Conservation (phyloP, 2,329 filamentous ascomycete genomes). For the Aureobasidium musti region DNA sequence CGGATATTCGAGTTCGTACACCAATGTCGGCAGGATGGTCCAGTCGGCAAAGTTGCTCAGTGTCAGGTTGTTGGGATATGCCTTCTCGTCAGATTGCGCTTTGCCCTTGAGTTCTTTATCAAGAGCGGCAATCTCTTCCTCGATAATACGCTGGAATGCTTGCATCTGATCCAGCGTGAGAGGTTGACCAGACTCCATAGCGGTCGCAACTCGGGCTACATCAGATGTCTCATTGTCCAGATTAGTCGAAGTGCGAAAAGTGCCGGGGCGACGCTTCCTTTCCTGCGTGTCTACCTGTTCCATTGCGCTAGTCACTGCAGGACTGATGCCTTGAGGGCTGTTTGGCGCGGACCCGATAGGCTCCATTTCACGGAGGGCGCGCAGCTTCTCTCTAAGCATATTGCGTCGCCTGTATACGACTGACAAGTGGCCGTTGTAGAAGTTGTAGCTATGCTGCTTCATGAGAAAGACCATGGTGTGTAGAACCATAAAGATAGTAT, state of each 20-base stretch:
- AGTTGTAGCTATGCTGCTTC: conserved; percentile 80
- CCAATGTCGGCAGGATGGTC: conserved; percentile 71
- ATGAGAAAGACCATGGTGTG: conserved; percentile 76
- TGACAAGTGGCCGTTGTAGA: conserved; percentile 69
- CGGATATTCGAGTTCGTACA: conserved; percentile 79
- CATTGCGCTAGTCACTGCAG: conserved; percentile 24
- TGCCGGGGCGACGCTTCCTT: conserved; percentile 40
- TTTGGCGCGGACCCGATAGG: conserved; percentile 45
- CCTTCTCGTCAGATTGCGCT: conserved; percentile 50
- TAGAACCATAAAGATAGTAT: conserved; percentile 74
- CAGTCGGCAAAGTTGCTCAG: conserved; percentile 65
- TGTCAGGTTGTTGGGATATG: conserved; percentile 71
- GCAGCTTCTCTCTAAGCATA: conserved; percentile 54
- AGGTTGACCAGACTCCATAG: conserved; percentile 62
- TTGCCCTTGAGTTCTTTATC: conserved; percentile 67
- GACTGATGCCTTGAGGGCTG: conserved; percentile 37
- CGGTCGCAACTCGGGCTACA: conserved; percentile 61
- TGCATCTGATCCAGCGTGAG: conserved; percentile 64
- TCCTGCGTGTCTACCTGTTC: conserved; percentile 30
- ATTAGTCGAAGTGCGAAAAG: conserved; percentile 48
- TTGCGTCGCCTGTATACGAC: conserved; percentile 59
- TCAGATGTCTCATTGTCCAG: conserved; percentile 54
- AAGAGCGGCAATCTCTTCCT: conserved; percentile 65
- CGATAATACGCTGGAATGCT: conserved; percentile 65
- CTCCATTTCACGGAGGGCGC: conserved; percentile 59